phyloP scores from a whole-genome alignment of 2,329 filamentous ascomycete genomes.

The Colletotrichum gigasporum region DNA sequence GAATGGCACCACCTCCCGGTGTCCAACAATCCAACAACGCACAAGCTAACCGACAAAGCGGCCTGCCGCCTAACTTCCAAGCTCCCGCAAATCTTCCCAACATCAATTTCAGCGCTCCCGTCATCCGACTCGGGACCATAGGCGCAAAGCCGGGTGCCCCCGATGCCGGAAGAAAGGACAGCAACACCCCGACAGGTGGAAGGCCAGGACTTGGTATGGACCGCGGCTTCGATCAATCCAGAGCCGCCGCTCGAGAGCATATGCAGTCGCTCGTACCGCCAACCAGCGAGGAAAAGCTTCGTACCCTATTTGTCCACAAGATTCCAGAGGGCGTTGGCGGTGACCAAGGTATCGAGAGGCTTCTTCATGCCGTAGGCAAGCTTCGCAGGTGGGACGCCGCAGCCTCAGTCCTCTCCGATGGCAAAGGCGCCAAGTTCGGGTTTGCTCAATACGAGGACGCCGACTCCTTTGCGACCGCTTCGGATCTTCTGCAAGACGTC shows the following conservation, averaged over 20 bases:
- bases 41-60: constrained; percentile 82
- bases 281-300: constrained; percentile 87
- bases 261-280: constrained; percentile 81
- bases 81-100: constrained; percentile 92
- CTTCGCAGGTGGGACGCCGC: constrained; percentile 87
- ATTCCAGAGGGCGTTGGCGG: constrained; percentile 82
- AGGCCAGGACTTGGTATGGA: constrained; percentile 67
- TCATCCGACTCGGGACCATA: constrained; percentile 90
- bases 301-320: constrained; percentile 89
- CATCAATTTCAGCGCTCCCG: constrained; percentile 97
- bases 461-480: constrained; percentile 85
- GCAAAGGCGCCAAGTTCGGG: constrained; percentile 87
- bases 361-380: constrained; percentile 80
- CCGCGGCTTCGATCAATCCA: constrained; percentile 72
- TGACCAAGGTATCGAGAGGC: constrained; percentile 81
- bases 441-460: constrained; percentile 96
- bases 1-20: constrained; percentile 81
- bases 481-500: constrained; percentile 84
- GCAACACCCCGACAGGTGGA: constrained; percentile 45
- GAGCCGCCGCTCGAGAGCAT: constrained; percentile 73
- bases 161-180: constrained; percentile 55
- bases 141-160: constrained; percentile 67
- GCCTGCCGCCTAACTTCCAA: constrained; percentile 85
- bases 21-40: constrained; percentile 78
- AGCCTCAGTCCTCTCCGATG: constrained; percentile 66